Conservation (phyloP, 192 early-diverging fungal genomes). For the Lobosporangium transversale region DNA sequence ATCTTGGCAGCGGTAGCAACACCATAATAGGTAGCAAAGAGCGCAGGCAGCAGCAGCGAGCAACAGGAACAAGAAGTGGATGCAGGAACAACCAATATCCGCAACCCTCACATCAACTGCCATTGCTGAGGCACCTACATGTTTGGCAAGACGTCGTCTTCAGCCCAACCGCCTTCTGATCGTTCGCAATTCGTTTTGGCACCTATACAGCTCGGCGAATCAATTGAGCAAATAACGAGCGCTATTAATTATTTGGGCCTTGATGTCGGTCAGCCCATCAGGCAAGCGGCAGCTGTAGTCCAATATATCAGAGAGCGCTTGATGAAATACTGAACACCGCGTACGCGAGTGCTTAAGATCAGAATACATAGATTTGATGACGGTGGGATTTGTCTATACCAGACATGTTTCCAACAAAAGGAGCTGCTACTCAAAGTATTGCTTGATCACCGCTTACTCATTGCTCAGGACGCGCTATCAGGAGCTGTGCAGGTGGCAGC, state of each 20-base stretch:
- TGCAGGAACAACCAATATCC: too few species aligned
- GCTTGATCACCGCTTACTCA: slow-evolving; percentile 30
- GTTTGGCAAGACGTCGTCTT: too few species aligned
- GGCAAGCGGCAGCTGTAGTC: neutral
- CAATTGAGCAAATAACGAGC: slow-evolving; percentile 20
- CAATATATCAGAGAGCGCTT: slow-evolving; percentile 4
- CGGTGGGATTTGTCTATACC: slow-evolving; percentile 44
- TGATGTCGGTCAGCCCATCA: too few species aligned
- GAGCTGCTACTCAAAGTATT: slow-evolving; percentile 16
- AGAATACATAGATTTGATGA: slow-evolving; percentile 41
- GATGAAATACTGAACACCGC: slow-evolving; percentile 10
- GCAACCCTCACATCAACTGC: too few species aligned
- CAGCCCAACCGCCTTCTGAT: slow-evolving; percentile 16
- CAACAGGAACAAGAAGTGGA: neutral
- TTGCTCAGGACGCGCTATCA: slow-evolving; percentile 46
- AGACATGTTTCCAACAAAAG: slow-evolving; percentile 42
- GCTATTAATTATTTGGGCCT: too few species aligned
- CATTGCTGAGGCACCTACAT: too few species aligned
- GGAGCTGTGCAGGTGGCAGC: slow-evolving; percentile 45
- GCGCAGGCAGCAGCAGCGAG: neutral
- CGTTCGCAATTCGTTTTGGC: slow-evolving; percentile 32
- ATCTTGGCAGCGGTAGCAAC: too few species aligned
- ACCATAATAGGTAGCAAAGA: neutral
- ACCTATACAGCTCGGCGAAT: slow-evolving; percentile 34
- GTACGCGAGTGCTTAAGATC: slow-evolving; percentile 25